Percentiles rank a stretch among this genome's conserved stretches.
phyloP scores from a whole-genome alignment of 345 rosid genomes.

The Hevea brasiliensis region DNA sequence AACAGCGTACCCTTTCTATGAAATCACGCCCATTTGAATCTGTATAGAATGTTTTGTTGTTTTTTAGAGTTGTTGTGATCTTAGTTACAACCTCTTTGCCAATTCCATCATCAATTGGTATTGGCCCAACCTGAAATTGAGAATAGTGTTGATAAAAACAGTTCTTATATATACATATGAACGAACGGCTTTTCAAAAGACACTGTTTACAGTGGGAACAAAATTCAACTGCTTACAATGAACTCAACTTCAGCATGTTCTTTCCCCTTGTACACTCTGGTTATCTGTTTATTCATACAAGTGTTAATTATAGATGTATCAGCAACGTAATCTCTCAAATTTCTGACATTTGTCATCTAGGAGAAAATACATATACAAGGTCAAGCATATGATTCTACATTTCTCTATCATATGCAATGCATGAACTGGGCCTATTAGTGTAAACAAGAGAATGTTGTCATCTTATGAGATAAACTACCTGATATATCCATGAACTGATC shows the following conservation, averaged over 20 bases:
- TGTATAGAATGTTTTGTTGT: constrained; percentile 74
- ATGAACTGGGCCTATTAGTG: neutral
- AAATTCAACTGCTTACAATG: constrained; percentile 53
- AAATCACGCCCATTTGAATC: constrained; percentile 97
- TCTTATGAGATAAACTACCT: constrained; percentile 42
- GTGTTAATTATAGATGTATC: constrained; percentile 13
- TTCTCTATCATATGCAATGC: neutral
- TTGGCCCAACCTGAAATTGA: constrained; percentile 72
- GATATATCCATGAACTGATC: constrained; percentile 79
- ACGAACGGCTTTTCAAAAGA: neutral
- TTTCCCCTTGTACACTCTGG: constrained; percentile 84
- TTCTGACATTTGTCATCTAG: neutral
- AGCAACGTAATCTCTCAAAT: neutral
- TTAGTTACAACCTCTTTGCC: constrained; percentile 82
- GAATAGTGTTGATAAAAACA: neutral
- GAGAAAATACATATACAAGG: neutral
- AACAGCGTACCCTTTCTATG: constrained; percentile 68
- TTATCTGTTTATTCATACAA: constrained; percentile 46
- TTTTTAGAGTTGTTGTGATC: constrained; percentile 66
- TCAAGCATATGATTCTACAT: neutral
- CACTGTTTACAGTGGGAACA: neutral
- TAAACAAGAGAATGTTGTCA: neutral
- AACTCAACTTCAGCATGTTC: constrained; percentile 93
- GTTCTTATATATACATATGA: neutral
- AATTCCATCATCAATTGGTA: constrained; percentile 78